A percentile compares a stretch with the other conserved stretches of the same genome.
phyloP scores from a whole-genome alignment of 2,329 filamentous ascomycete genomes.

The Pestalotiopsis sp. region DNA sequence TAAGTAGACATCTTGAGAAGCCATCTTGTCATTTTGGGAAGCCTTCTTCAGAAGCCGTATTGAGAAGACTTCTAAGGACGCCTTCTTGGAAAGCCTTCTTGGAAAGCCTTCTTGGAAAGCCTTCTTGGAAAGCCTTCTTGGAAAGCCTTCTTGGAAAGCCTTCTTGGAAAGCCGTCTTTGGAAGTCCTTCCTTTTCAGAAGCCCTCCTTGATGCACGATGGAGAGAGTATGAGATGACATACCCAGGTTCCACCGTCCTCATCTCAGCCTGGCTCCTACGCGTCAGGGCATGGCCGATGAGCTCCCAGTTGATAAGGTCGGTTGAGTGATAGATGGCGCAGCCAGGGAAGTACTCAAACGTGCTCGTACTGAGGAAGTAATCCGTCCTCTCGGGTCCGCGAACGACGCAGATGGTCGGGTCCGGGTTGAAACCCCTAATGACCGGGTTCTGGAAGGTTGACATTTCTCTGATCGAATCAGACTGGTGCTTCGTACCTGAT shows the following conservation, averaged over 20 bases:
- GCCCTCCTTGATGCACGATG: background rate
- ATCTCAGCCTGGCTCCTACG: constrained; percentile 54
- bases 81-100: too few species aligned
- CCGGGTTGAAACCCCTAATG: constrained; percentile 63
- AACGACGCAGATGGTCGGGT: constrained; percentile 53
- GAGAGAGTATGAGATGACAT: background rate
- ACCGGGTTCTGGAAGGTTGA: constrained; percentile 52
- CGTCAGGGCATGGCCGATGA: constrained; percentile 56
- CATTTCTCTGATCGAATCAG: background rate
- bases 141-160: too few species aligned
- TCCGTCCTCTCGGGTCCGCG: constrained; percentile 19
- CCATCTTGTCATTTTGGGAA: too few species aligned
- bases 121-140: too few species aligned
- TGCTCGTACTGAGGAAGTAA: constrained; percentile 64
- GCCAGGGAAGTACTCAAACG: constrained; percentile 65
- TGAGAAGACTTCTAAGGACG: too few species aligned
- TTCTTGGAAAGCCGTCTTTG: too few species aligned
- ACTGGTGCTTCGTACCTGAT: background rate
- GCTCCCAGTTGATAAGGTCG: constrained; percentile 53
- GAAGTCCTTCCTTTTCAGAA: background rate
- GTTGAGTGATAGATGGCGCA: constrained; percentile 63
- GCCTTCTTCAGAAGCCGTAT: too few species aligned
- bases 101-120: too few species aligned
- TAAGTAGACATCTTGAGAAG: too few species aligned
- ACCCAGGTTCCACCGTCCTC: constrained; percentile 51